Conservation (phyloP, 345 rosid genomes). For the Populus euphratica region DNA sequence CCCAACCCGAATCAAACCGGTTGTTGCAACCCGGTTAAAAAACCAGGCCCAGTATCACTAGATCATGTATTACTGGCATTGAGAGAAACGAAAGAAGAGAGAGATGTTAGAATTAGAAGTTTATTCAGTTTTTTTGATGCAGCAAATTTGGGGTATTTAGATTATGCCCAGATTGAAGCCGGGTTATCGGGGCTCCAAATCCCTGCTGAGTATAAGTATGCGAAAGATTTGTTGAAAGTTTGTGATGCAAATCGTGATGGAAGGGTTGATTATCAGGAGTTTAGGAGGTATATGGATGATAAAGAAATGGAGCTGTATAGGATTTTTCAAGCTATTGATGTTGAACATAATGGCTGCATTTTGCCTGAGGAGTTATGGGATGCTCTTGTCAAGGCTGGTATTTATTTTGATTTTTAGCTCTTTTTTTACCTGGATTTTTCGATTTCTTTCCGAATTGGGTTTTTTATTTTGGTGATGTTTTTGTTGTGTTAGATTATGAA, state of each 20-base stretch:
- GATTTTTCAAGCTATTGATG: constrained; percentile 72
- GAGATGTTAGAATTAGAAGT: constrained; percentile 62
- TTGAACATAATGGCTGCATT: constrained; percentile 79
- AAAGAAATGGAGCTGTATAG: constrained; percentile 70
- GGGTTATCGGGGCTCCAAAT: constrained; percentile 73
- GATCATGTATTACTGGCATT: constrained; percentile 76
- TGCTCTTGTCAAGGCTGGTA: constrained; percentile 83
- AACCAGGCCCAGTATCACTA: constrained; percentile 54
- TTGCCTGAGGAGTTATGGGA: constrained; percentile 76
- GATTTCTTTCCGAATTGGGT: neutral
- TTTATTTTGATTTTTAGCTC: constrained; percentile 18
- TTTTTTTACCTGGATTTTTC: neutral
- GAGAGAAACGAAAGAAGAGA: constrained; percentile 77
- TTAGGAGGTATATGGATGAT: constrained; percentile 84
- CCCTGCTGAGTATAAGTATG: constrained; percentile 71
- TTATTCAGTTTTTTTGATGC: constrained; percentile 72
- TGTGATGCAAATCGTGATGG: constrained; percentile 85
- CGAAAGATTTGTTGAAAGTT: constrained; percentile 68
- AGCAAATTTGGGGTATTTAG: constrained; percentile 60
- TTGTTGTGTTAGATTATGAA: neutral
- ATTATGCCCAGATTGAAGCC: constrained; percentile 73
- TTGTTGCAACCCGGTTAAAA: constrained; percentile 42
- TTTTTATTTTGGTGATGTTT: neutral
- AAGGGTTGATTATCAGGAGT: constrained; percentile 80
- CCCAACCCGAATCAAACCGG: constrained; percentile 32